These are phyloP conservation scores for Teunomyces panamensis DNA, from an alignment of 805 yeast species.

Conservation along the genomic window DNA sequence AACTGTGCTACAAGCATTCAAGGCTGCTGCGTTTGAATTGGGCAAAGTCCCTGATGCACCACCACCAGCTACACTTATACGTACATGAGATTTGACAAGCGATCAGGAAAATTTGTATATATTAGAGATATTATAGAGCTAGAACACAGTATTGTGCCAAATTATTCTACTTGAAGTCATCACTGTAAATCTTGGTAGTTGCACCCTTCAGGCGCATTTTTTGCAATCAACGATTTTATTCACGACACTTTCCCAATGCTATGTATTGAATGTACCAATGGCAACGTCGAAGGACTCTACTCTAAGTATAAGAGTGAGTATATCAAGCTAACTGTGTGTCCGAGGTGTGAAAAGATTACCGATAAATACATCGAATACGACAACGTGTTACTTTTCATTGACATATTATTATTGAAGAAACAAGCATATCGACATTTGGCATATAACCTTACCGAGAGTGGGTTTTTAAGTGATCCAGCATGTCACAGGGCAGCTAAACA, in stretches of 20 bases:
- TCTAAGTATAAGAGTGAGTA: constrained; percentile 73
- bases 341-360: constrained; percentile 66
- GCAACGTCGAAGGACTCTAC: constrained; percentile 61
- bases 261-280: constrained; percentile 79
- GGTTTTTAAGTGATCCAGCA: constrained; percentile 9
- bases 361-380: constrained; percentile 94
- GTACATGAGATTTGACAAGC: background rate
- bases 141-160: background rate
- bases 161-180: too few species aligned
- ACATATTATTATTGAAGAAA: constrained; percentile 76
- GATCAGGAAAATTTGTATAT: background rate
- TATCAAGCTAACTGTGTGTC: constrained; percentile 76
- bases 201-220: background rate
- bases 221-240: background rate
- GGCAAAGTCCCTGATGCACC: constrained; percentile 71
- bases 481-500: background rate
- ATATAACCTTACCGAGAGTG: constrained; percentile 55
- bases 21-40: constrained; percentile 45
- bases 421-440: constrained; percentile 87
- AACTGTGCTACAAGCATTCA: constrained; percentile 45
- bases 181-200: too few species aligned
- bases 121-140: background rate
- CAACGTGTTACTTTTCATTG: constrained; percentile 77
- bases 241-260: constrained; percentile 50
- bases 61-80: constrained; percentile 54